A percentile compares a stretch with the other conserved stretches of the same genome.
phyloP scores from a whole-genome alignment of 2,329 filamentous ascomycete genomes.

The Geosmithia putterillii region DNA sequence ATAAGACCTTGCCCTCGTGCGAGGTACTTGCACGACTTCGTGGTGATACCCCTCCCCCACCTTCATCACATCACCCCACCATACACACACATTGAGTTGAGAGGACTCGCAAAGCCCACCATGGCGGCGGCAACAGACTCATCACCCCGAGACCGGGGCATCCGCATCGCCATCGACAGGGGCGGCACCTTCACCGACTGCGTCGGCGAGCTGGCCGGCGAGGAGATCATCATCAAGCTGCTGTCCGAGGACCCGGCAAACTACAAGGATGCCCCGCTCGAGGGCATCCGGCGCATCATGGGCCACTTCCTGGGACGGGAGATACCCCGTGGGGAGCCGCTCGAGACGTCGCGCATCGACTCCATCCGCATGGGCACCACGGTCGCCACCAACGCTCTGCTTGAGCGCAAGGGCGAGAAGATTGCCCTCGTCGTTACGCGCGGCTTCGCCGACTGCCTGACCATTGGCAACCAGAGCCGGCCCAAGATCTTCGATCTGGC shows the following conservation, averaged over 20 bases:
- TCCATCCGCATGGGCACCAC: slow-evolving; percentile 95
- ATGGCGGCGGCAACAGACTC: neutral
- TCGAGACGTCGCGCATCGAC: slow-evolving; percentile 76
- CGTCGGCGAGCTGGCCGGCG: slow-evolving; percentile 67
- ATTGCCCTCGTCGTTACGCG: slow-evolving; percentile 80
- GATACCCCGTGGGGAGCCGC: slow-evolving; percentile 64
- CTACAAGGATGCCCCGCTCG: slow-evolving; percentile 81
- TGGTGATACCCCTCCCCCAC: too few relatives aligned
- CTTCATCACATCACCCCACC: neutral
- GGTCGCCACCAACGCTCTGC: slow-evolving; percentile 80
- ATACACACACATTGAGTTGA: neutral
- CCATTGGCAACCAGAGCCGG: slow-evolving; percentile 82
- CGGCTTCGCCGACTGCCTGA: slow-evolving; percentile 77
- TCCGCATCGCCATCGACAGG: slow-evolving; percentile 66
- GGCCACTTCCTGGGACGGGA: slow-evolving; percentile 62
- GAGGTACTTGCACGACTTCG: too few relatives aligned
- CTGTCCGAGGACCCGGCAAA: slow-evolving; percentile 84
- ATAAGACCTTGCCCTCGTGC: too few relatives aligned
- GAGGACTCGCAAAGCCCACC: neutral
- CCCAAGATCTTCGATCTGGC: slow-evolving; percentile 86
- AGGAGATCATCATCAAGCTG: slow-evolving; percentile 77
- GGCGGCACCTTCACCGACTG: slow-evolving; percentile 92
- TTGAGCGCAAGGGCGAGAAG: slow-evolving; percentile 82
- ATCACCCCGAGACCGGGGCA: slow-evolving; percentile 24
- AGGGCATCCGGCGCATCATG: slow-evolving; percentile 80